These are phyloP conservation scores for Colletotrichum spaethianum DNA, from an alignment of 2,329 filamentous ascomycete genomes.

Conservation along the genomic window DNA sequence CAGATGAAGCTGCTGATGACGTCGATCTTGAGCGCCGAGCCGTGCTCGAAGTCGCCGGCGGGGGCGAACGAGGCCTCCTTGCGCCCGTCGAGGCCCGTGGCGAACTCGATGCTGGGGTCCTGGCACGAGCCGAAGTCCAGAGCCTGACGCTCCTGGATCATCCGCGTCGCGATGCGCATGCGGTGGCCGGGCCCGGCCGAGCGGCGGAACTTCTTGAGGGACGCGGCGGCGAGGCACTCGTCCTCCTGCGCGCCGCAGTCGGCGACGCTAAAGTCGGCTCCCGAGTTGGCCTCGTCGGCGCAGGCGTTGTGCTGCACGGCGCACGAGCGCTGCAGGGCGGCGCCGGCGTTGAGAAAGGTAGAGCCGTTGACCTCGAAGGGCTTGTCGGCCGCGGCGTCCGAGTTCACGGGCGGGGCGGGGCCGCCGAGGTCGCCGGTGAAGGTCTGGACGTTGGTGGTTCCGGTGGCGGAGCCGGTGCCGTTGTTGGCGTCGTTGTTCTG, in stretches of 20 bases:
- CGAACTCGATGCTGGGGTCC: constrained; percentile 65
- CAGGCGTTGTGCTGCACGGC: constrained; percentile 67
- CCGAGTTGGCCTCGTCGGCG: constrained; percentile 64
- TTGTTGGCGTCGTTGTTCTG: constrained; percentile 1
- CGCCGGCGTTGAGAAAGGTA: constrained; percentile 65
- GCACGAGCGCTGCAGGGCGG: constrained; percentile 64
- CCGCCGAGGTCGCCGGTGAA: constrained; percentile 62
- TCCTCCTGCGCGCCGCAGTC: constrained; percentile 62
- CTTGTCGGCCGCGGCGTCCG: constrained; percentile 50
- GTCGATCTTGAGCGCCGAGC: constrained; percentile 57
- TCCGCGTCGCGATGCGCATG: constrained; percentile 42
- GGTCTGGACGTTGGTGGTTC: constrained; percentile 57
- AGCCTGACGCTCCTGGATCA: constrained; percentile 28
- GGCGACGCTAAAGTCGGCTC: constrained; percentile 52
- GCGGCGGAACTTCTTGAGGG: constrained; percentile 39
- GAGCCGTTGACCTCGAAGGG: constrained; percentile 69
- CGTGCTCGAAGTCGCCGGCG: constrained; percentile 64
- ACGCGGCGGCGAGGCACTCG: constrained; percentile 51
- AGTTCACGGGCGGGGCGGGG: constrained; percentile 58
- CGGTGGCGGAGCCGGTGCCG: constrained; percentile 35
- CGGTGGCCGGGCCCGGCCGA: constrained; percentile 30
- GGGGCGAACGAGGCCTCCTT: constrained; percentile 59
- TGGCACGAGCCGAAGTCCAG: constrained; percentile 62
- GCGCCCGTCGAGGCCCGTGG: constrained; percentile 63
- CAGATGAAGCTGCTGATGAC: constrained; percentile 65